Evolutionary conservation across 108 stramenopile species (phyloP).

Genomic region (Nitzschia inconspicua): DNA sequence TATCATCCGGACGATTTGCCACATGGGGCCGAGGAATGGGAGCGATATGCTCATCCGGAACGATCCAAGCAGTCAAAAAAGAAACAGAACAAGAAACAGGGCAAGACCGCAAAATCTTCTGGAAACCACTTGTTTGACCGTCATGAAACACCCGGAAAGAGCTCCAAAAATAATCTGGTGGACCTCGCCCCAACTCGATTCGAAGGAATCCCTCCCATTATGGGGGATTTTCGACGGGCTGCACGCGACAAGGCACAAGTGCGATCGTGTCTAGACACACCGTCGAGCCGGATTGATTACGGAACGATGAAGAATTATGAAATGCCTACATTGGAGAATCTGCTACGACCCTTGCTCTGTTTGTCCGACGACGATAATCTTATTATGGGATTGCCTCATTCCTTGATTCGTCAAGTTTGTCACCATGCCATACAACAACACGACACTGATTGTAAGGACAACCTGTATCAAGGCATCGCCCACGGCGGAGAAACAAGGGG

Average conservation of each 20-base stretch:
- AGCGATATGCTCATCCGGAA: constrained; percentile 24
- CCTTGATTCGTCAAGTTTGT: constrained; percentile 6
- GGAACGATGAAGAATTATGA: neutral
- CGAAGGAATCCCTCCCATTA: constrained; percentile 50
- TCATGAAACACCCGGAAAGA: neutral
- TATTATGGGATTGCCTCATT: constrained; percentile 5
- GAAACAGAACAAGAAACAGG: constrained; percentile 28
- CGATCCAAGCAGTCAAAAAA: constrained; percentile 19
- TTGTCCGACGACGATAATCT: neutral
- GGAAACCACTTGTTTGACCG: neutral
- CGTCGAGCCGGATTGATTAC: neutral
- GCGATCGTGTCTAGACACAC: constrained; percentile 25
- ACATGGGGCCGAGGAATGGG: constrained; percentile 33
- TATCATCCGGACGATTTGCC: constrained; percentile 67
- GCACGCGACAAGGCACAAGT: constrained; percentile 31
- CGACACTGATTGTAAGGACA: neutral
- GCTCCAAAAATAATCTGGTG: neutral
- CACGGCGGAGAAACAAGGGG: constrained; percentile 30
- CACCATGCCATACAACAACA: neutral
- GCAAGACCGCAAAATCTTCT: constrained; percentile 8
- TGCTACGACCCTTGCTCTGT: constrained; percentile 25
- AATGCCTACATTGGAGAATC: constrained; percentile 41
- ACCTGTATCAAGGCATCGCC: neutral
- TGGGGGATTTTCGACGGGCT: constrained; percentile 67
- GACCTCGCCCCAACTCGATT: constrained; percentile 34